These are phyloP conservation scores for Lithospermum erythrorhizon DNA, from an alignment of 257 asterid genomes.

Conservation along the genomic window DNA sequence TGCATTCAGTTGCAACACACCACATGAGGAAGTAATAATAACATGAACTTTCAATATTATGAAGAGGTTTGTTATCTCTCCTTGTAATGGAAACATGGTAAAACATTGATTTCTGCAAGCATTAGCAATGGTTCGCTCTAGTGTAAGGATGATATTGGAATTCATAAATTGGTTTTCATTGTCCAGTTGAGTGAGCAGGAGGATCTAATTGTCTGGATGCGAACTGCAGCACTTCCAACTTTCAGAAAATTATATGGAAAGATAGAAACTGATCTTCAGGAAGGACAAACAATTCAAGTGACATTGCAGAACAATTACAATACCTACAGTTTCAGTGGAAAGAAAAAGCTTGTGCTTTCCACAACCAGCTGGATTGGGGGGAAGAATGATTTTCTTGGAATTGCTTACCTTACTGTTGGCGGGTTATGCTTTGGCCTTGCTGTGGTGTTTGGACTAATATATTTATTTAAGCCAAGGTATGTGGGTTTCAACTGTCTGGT, in stretches of 20 bases:
- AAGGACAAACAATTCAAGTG: conserved; percentile 43
- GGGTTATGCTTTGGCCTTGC: conserved; percentile 70
- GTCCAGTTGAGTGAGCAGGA: conserved; percentile 67
- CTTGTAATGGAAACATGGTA: too few species aligned
- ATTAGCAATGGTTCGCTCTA: too few species aligned
- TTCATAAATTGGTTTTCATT: conserved; percentile 14
- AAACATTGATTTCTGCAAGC: too few species aligned
- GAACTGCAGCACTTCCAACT: conserved; percentile 92
- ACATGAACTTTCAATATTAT: too few species aligned
- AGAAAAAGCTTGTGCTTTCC: conserved; percentile 84
- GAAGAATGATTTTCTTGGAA: conserved; percentile 70
- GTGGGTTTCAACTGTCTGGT: not conserved
- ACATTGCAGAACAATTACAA: conserved; percentile 45
- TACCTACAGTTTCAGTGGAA: conserved; percentile 77
- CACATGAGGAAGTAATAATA: too few species aligned
- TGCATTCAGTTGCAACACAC: too few species aligned
- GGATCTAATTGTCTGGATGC: conserved; percentile 89
- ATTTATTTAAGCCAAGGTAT: conserved; percentile 72
- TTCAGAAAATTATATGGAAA: conserved; percentile 74
- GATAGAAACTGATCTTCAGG: conserved; percentile 55
- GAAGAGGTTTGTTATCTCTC: too few species aligned
- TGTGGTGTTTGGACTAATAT: conserved; percentile 47
- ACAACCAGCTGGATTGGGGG: conserved; percentile 94
- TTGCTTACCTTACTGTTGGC: conserved; percentile 76
- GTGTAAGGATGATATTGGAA: too few species aligned